phyloP scores from a whole-genome alignment of 1,139 yeast species.

The Saccharomyces hybrid region DNA sequence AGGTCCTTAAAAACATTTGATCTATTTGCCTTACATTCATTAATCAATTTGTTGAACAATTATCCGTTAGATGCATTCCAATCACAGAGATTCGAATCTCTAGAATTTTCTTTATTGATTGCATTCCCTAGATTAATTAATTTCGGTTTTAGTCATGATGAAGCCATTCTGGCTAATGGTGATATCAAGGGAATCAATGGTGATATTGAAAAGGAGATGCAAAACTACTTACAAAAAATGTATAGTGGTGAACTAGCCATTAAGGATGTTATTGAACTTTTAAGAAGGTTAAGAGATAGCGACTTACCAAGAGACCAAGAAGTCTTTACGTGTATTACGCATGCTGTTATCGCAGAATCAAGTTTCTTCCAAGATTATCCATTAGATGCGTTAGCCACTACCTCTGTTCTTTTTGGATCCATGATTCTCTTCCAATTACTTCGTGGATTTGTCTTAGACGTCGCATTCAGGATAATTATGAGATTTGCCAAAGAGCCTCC shows the following conservation, averaged over 20 bases:
- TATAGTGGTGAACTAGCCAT: conserved; percentile 87
- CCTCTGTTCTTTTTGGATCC: conserved; percentile 92
- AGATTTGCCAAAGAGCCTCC: conserved; percentile 85
- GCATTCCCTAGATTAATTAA: conserved; percentile 89
- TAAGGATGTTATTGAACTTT: conserved; percentile 79
- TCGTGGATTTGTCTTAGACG: conserved; percentile 84
- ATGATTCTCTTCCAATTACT: conserved; percentile 76
- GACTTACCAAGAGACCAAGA: conserved; percentile 88
- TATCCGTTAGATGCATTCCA: conserved; percentile 39
- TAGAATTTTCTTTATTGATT: conserved; percentile 76
- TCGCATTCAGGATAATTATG: conserved; percentile 80
- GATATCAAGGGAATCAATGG: conserved; percentile 33
- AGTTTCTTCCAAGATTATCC: conserved; percentile 95
- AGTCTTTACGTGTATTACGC: conserved; percentile 97
- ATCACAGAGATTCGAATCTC: conserved; percentile 55
- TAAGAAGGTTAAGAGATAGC: conserved; percentile 67
- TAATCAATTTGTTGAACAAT: conserved; percentile 33
- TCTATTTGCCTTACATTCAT: conserved; percentile 36
- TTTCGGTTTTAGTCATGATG: conserved; percentile 88
- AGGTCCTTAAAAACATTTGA: conserved; percentile 35
- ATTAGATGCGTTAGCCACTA: conserved; percentile 85
- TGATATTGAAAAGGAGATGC: conserved; percentile 93
- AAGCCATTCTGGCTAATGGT: conserved; percentile 66
- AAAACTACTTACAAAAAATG: conserved; percentile 84
- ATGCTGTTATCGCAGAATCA: conserved; percentile 88